phyloP scores from a whole-genome alignment of 2,329 filamentous ascomycete species.

The Aspergillus sp. region DNA sequence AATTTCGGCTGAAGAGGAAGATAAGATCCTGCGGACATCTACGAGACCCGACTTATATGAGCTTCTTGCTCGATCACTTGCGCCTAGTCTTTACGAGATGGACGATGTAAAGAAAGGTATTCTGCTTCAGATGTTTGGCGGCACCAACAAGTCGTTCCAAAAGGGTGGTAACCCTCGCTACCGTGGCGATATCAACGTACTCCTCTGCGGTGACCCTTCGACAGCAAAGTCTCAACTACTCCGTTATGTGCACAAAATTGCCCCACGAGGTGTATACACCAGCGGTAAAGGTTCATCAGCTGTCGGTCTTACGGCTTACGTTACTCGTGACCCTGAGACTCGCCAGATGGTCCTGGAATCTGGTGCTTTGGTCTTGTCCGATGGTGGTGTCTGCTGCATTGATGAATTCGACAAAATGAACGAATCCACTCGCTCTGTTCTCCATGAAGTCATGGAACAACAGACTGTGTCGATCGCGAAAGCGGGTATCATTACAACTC shows the following conservation, averaged over 20 bases:
- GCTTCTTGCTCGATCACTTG: slow-evolving; percentile 82
- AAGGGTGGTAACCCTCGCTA: slow-evolving; percentile 96
- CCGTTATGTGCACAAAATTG: slow-evolving; percentile 95
- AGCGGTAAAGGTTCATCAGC: slow-evolving; percentile 75
- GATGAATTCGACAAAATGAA: slow-evolving; percentile 82
- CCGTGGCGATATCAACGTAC: slow-evolving; percentile 93
- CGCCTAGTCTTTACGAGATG: slow-evolving; percentile 95
- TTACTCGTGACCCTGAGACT: slow-evolving; percentile 72
- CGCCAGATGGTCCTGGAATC: slow-evolving; percentile 73
- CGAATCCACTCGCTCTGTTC: slow-evolving; percentile 69
- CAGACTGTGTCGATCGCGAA: slow-evolving; percentile 78
- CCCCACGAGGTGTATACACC: slow-evolving; percentile 79
- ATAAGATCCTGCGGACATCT: slow-evolving; percentile 79
- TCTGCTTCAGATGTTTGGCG: slow-evolving; percentile 90
- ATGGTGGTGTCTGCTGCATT: slow-evolving; percentile 75
- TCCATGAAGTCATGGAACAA: slow-evolving; percentile 81
- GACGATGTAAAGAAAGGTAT: slow-evolving; percentile 99
- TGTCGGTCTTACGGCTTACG: slow-evolving; percentile 74
- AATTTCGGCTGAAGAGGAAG: slow-evolving; percentile 81
- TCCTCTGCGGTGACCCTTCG: slow-evolving; percentile 95
- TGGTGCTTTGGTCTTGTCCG: slow-evolving; percentile 70
- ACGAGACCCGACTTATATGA: slow-evolving; percentile 87
- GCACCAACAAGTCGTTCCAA: slow-evolving; percentile 96
- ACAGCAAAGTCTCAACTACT: slow-evolving; percentile 95
- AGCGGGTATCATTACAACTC: slow-evolving; percentile 77